A percentile compares a stretch with the other conserved stretches of the same genome.
Conservation (phyloP, 306 rosid genomes). For the Spatholobus suberectus region DNA sequence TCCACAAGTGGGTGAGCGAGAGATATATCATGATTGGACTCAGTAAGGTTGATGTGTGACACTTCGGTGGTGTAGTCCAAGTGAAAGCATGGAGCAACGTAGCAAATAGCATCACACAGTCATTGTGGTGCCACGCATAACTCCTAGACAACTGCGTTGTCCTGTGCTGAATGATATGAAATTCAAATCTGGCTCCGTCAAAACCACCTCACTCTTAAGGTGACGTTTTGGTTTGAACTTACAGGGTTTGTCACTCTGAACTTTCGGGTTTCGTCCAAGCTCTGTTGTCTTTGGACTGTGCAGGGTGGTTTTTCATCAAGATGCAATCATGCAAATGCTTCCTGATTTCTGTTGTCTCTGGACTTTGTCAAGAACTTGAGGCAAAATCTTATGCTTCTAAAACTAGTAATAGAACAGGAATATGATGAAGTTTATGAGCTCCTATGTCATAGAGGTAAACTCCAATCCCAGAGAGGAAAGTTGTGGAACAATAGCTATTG, state of each 20-base stretch:
- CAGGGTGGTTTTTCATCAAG: too few relatives aligned
- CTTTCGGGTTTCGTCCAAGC: slow-evolving; percentile 28
- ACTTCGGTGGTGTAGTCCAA: not conserved
- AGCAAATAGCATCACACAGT: not conserved
- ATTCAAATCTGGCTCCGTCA: slow-evolving; percentile 33
- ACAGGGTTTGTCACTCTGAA: slow-evolving; percentile 41
- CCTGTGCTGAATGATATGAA: slow-evolving; percentile 38
- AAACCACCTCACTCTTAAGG: not conserved
- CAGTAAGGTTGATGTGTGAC: not conserved
- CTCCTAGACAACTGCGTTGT: slow-evolving; percentile 19
- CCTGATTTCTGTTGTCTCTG: too few relatives aligned
- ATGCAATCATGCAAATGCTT: too few relatives aligned
- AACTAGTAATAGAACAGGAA: too few relatives aligned
- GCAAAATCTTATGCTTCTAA: too few relatives aligned
- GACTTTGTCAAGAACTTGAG: too few relatives aligned
- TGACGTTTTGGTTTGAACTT: slow-evolving; percentile 53
- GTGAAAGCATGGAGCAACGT: not conserved
- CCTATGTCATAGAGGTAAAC: too few relatives aligned
- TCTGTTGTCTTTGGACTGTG: too few relatives aligned
- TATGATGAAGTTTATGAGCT: too few relatives aligned
- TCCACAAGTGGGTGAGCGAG: not conserved
- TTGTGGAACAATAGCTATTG: too few relatives aligned
- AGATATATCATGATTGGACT: not conserved
- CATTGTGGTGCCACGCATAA: slow-evolving; percentile 30
- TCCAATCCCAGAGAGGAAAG: too few relatives aligned